Conservation (phyloP, 306 rosid genomes). For the Phaseolus lunatus region DNA sequence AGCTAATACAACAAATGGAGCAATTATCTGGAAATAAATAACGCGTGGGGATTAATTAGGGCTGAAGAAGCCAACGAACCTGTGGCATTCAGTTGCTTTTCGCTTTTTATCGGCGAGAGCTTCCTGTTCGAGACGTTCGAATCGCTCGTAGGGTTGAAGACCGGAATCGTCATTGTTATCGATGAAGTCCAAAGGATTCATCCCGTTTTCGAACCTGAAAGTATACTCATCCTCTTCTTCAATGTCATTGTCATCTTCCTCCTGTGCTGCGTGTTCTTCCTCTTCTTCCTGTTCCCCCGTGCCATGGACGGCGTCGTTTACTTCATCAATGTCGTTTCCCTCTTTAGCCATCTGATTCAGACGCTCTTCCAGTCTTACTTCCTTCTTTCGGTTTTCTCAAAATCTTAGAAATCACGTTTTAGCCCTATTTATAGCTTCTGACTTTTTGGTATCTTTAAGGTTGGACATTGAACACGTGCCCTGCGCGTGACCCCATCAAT, state of each 20-base stretch:
- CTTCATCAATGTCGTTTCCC: conserved; percentile 11
- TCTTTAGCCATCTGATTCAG: conserved; percentile 24
- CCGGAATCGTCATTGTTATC: conserved; percentile 53
- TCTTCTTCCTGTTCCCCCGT: neutral
- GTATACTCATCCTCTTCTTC: conserved; percentile 55
- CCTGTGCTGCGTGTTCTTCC: conserved; percentile 35
- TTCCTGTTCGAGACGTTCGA: conserved; percentile 70
- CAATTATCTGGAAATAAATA: neutral
- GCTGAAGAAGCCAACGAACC: conserved; percentile 42
- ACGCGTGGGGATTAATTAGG: neutral
- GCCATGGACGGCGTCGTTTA: neutral
- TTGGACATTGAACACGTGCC: no score
- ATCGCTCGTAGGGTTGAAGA: conserved; percentile 62
- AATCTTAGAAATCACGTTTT: no score
- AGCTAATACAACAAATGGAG: neutral
- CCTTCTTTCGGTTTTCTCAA: neutral
- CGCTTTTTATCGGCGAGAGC: conserved; percentile 77
- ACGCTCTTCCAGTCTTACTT: neutral
- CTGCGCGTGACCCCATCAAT: no score
- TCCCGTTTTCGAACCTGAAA: conserved; percentile 70
- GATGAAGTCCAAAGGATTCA: conserved; percentile 70
- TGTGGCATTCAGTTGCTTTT: conserved; percentile 51
- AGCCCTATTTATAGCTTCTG: no score
- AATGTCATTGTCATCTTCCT: conserved; percentile 48
- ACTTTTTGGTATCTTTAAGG: no score